Evolutionary conservation across 495 filamentous ascomycete genomes (phyloP), one percentile per base, ranked within the genome.

Genomic region (Aspergillus egyptiacus): DNA sequence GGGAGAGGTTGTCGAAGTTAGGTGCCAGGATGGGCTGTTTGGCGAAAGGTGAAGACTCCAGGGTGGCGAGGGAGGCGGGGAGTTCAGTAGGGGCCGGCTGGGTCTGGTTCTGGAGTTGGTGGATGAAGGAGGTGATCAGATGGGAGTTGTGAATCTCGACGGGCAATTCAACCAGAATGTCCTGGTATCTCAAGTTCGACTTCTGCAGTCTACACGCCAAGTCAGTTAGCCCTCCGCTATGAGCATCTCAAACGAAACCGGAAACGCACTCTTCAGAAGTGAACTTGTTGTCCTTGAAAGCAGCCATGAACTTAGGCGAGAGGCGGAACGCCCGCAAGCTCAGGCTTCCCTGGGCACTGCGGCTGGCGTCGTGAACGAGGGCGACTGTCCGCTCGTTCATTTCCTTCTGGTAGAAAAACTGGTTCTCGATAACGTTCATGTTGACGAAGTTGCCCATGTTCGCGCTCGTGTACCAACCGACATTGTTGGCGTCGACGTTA

Each of bases 361-460:
- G 80, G 77, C 87, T 89, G 41, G 94, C 87, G 61, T 98, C 93
- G 68, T 97, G 88, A 30, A 98, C 89, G 32, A 98, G 74, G 20
- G 90, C 90, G n/a, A 96, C 84, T 7, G 90, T 96, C 63, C 82
- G 76, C 65, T 96, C 90, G 63, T 96, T 97, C 65, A 84, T 62
- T 59, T 91, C 87, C 61, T 86, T 89, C 75, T 98, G 93, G 73
- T 95, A 97, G 71, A 87, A 86, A 69, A 84, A 91, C 70, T 96
- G 93, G 69, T 97, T 98, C 77, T 98, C 93, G 73, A 97, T 87
- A 62, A 95, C 89, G 74, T 86, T 89, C 58, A 84, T 67, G 73
- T 87, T 95, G 72, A 97, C 79, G 51, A 97, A 98, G 76, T 96
- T 96, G 63, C 93, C 94, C 82, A 98, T 93, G 70, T 89, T 96